A percentile compares a stretch with the other conserved stretches of the same genome.
Evolutionary conservation across 345 rosid species (phyloP).

Genomic region (Populus davidiana): DNA sequence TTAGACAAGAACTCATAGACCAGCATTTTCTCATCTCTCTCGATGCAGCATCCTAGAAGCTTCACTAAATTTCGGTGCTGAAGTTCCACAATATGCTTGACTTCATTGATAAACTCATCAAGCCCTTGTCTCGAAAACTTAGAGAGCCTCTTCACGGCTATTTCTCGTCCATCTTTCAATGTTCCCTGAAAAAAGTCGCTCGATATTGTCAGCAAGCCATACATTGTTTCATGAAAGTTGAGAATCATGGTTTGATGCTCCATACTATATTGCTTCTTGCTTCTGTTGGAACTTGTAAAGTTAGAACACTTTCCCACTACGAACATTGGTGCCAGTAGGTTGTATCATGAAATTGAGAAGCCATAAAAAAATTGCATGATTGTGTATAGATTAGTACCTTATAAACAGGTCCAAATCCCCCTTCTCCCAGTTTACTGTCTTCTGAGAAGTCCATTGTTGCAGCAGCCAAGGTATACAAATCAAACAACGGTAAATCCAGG

Average conservation of each 20-base stretch:
- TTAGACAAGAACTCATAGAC: constrained; percentile 11
- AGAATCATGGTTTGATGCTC: not conserved
- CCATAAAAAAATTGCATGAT: not conserved
- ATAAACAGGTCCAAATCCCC: not conserved
- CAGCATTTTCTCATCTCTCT: not conserved
- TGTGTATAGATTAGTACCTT: not conserved
- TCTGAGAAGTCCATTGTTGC: not conserved
- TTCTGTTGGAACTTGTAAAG: too few relatives aligned
- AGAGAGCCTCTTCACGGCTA: constrained; percentile 6
- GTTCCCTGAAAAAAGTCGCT: not conserved
- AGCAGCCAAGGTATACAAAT: not conserved
- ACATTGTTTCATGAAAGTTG: not conserved
- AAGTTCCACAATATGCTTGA: constrained; percentile 2
- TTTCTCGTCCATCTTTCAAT: constrained; percentile 4
- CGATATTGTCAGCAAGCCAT: not conserved
- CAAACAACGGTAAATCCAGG: not conserved
- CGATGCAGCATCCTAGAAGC: constrained; percentile 15
- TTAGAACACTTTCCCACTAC: not conserved
- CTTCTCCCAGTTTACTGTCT: not conserved
- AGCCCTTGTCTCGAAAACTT: not conserved
- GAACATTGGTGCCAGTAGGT: too few relatives aligned
- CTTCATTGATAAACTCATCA: constrained; percentile 4
- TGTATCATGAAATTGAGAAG: not conserved
- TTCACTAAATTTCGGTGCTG: constrained; percentile 8
- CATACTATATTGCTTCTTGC: too few relatives aligned